These are phyloP conservation scores for Kokia cookei DNA, from an alignment of 441 rosid species.

Conservation along the genomic window DNA sequence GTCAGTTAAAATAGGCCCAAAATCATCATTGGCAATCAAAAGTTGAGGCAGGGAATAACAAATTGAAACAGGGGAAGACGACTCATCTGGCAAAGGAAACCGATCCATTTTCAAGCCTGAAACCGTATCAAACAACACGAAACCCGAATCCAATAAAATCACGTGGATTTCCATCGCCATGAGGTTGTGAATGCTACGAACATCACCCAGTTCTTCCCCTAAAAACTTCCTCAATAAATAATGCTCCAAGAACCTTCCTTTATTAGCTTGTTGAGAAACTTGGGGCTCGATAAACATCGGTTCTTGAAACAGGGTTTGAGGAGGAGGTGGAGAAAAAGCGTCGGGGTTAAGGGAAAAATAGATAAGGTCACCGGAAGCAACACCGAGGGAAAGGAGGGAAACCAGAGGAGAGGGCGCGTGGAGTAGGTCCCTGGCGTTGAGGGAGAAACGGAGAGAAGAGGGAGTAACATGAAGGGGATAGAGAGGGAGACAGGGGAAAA, in stretches of 20 bases:
- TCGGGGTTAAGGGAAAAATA: slow-evolving; percentile 37
- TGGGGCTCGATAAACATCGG: neutral
- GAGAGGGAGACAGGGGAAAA: slow-evolving; percentile 15
- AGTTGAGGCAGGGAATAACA: slow-evolving; percentile 54
- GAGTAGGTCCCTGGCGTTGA: slow-evolving; percentile 61
- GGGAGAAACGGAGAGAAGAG: slow-evolving; percentile 50
- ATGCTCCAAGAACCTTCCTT: slow-evolving; percentile 35
- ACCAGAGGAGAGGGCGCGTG: slow-evolving; percentile 29
- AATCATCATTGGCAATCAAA: neutral
- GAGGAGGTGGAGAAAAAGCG: slow-evolving; percentile 9
- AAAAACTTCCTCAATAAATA: slow-evolving; percentile 51
- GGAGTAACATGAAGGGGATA: slow-evolving; percentile 2
- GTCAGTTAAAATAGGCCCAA: slow-evolving; percentile 16
- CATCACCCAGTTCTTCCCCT: slow-evolving; percentile 38
- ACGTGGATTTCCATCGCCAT: slow-evolving; percentile 58
- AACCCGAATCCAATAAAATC: slow-evolving; percentile 67
- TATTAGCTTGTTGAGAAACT: neutral
- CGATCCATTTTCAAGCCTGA: slow-evolving; percentile 30
- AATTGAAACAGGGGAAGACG: slow-evolving; percentile 34
- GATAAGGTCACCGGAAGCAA: slow-evolving; percentile 68
- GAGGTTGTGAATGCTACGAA: slow-evolving; percentile 29
- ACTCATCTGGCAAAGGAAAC: slow-evolving; percentile 39
- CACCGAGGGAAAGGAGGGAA: slow-evolving; percentile 53
- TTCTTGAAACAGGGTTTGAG: neutral
- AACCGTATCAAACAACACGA: slow-evolving; percentile 32